These are phyloP conservation scores for Condylostoma magnum DNA, from an alignment of 169 alveolate genomes.

Conservation along the genomic window DNA sequence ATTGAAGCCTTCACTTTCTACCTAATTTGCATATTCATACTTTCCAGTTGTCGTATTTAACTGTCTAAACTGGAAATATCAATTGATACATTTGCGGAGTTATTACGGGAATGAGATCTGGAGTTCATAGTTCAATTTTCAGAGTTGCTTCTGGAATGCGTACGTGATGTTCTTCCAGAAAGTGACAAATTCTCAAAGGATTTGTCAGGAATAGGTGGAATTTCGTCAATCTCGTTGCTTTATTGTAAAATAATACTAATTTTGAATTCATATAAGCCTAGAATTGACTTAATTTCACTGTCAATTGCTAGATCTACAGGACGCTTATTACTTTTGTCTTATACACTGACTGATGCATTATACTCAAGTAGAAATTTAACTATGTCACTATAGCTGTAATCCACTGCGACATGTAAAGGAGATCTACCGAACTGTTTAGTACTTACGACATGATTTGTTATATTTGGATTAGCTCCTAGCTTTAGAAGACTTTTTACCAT, in stretches of 20 bases:
- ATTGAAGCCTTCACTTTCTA: neutral
- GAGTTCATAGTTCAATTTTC: too few species aligned
- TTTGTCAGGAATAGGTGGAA: constrained; percentile 1
- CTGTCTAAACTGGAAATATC: too few species aligned
- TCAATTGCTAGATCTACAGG: neutral
- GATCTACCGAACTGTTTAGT: too few species aligned
- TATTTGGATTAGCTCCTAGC: constrained; percentile 42
- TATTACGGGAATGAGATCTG: too few species aligned
- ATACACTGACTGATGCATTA: neutral
- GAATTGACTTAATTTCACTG: neutral
- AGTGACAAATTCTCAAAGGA: neutral
- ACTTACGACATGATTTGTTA: constrained; percentile 44
- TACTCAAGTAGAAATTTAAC: neutral
- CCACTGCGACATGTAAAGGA: neutral
- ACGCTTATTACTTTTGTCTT: neutral
- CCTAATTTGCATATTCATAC: neutral
- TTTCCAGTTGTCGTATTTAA: neutral
- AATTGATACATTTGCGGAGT: too few species aligned
- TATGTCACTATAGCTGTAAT: neutral
- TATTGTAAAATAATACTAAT: too few species aligned
- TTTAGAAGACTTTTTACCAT: constrained; percentile 43
- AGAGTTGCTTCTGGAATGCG: too few species aligned
- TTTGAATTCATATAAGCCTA: constrained; percentile 11
- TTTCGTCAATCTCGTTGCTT: neutral
- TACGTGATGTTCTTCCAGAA: neutral